Conservation (phyloP, 1,139 yeast species). For the Barnettozyma hawaiiensis region DNA sequence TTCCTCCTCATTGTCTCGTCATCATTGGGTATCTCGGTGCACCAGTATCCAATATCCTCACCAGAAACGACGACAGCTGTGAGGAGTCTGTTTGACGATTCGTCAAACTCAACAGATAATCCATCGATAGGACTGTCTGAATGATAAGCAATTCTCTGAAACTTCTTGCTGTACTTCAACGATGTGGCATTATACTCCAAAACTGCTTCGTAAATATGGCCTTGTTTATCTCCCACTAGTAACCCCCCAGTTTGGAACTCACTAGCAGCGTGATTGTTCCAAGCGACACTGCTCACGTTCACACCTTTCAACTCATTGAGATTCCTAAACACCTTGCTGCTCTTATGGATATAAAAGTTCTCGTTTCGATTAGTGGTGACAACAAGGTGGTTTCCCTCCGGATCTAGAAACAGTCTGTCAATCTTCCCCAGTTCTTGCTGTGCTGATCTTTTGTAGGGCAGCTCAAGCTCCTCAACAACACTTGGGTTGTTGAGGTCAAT, state of each 20-base stretch:
- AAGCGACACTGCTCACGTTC: slow-evolving; percentile 37
- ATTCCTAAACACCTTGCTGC: slow-evolving; percentile 33
- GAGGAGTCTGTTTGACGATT: slow-evolving; percentile 21
- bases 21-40: slow-evolving; percentile 8
- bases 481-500: slow-evolving; percentile 53
- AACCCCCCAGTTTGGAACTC: slow-evolving; percentile 38
- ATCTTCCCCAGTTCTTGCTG: slow-evolving; percentile 29
- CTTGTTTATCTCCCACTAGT: slow-evolving; percentile 44
- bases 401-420: slow-evolving; percentile 39
- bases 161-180: slow-evolving; percentile 37
- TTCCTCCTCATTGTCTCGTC: slow-evolving; percentile 14
- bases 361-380: slow-evolving; percentile 41
- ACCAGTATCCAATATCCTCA: slow-evolving; percentile 38
- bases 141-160: slow-evolving; percentile 36
- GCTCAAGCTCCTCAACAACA: slow-evolving; percentile 35
- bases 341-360: slow-evolving; percentile 39
- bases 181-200: slow-evolving; percentile 35
- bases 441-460: slow-evolving; percentile 23
- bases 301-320: slow-evolving; percentile 39
- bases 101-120: slow-evolving; percentile 23
- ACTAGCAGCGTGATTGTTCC: slow-evolving; percentile 36
- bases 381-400: slow-evolving; percentile 44
- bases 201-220: slow-evolving; percentile 40
- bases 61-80: slow-evolving; percentile 33
- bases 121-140: slow-evolving; percentile 38